Evolutionary conservation across 306 rosid genomes (phyloP).

Genomic region (Begonia masoniana): DNA sequence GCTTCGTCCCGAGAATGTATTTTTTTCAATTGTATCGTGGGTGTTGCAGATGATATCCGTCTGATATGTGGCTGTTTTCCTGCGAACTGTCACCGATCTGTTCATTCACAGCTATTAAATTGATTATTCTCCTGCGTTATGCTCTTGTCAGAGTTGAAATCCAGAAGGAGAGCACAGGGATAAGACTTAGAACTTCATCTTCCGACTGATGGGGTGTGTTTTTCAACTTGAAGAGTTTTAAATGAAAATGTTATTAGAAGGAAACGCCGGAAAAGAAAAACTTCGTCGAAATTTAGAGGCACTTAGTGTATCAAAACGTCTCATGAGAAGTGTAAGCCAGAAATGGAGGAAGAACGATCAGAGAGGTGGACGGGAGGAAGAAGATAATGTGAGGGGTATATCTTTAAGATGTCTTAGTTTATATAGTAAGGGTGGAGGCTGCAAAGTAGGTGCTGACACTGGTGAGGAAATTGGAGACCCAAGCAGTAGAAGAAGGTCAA

Average conservation of each 20-base stretch:
- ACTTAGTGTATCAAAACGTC: conserved; percentile 75
- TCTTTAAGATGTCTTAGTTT: conserved; percentile 67
- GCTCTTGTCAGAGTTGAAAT: no score
- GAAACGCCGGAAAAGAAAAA: conserved; percentile 41
- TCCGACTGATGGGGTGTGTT: no score
- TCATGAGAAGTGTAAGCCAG: conserved; percentile 83
- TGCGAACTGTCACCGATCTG: no score
- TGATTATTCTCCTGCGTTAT: no score
- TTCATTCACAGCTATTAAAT: no score
- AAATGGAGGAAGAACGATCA: conserved; percentile 61
- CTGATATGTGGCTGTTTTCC: no score
- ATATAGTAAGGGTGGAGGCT: conserved; percentile 83
- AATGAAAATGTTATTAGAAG: conserved; percentile 49
- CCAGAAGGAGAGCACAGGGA: not conserved
- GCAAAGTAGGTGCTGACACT: conserved; percentile 98
- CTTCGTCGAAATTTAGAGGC: conserved; percentile 43
- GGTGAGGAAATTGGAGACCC: conserved; percentile 71
- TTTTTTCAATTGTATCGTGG: no score
- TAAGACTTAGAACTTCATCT: not conserved
- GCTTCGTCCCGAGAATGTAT: no score
- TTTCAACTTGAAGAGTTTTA: no score
- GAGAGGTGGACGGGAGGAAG: conserved; percentile 48
- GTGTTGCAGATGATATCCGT: no score
- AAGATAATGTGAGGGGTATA: conserved; percentile 46
- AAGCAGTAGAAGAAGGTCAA: conserved; percentile 68